phyloP scores from a whole-genome alignment of 129 eudicot species.

The Oenanthe sinensis region DNA sequence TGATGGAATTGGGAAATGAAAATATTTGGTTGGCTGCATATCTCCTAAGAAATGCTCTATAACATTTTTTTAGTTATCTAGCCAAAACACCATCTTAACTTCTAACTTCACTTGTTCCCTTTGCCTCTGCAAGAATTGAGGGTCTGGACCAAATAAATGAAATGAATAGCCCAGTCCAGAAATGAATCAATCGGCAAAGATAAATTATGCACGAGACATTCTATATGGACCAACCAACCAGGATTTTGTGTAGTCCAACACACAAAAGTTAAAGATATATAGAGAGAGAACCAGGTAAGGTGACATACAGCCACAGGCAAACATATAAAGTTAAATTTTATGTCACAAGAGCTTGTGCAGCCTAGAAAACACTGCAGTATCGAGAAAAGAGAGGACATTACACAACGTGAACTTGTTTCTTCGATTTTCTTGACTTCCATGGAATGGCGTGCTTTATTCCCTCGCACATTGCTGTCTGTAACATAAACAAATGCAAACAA shows the following conservation, averaged over 20 bases:
- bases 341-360: not conserved
- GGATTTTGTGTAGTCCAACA: not conserved
- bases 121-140: not conserved
- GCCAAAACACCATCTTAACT: too few relatives aligned
- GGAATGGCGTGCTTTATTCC: conserved; percentile 79
- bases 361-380: not conserved
- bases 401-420: conserved; percentile 26
- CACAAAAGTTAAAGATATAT: not conserved
- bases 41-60: too few relatives aligned
- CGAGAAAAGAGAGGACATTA: not conserved
- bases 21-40: too few relatives aligned
- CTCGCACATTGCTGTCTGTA: conserved; percentile 49
- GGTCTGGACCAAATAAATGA: not conserved
- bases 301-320: not conserved
- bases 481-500: not conserved
- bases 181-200: not conserved
- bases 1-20: too few relatives aligned
- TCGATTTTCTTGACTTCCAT: conserved; percentile 45
- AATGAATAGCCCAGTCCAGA: too few relatives aligned
- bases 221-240: not conserved
- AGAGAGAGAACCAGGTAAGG: not conserved
- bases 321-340: not conserved
- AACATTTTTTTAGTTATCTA: too few relatives aligned
- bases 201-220: not conserved
- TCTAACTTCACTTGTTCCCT: too few relatives aligned